Evolutionary conservation across 2,329 filamentous ascomycete genomes (phyloP), one percentile per base, ranked within the genome.

Genomic region (Alternaria postmessia): DNA sequence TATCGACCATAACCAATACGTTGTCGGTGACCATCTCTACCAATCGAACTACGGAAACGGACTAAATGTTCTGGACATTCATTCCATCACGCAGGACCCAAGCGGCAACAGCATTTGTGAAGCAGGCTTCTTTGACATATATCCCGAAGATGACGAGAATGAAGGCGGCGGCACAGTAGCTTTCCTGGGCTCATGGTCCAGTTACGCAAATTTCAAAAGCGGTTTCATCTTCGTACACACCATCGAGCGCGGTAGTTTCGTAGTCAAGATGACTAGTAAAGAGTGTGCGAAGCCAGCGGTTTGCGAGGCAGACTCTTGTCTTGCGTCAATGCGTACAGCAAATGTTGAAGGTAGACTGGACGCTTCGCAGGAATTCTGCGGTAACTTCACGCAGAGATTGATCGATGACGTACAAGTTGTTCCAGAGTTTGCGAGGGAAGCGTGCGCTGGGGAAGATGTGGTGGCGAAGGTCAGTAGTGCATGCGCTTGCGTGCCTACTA

Each of bases 1-100:
- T 1, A 80, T 81, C 49, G 80, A 81, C 58, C 80, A 82, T 71
- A 81, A 81, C 68, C 80, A 82, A 65, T 82, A 82, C 58, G 61
- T 81, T 38, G 67, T 75, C 14, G 70, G 78, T 28, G 75, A 75
- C 2, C 68, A 72, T 42, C 63, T 69, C 12, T 81, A 80, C 69
- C 78, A 80, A 61, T 74, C 70, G 48, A 79, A 80, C 67, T 80
- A 80, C 56, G 77, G 76, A 26, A 68, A 67, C 11, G 78, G 78
- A 18, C 69, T 80, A n/a, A 75, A 71, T 5, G 72, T 80, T 34
- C 58, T 73, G 8, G 78, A 80, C 54, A 69, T 80, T 36, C 67
- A 69, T 22, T 75, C 72, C 51, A 76, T 81, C 44, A 73, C 77
- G 2, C 63, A 70, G 14, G 77, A 79, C 47, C 75, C 75, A 5